These are phyloP conservation scores for Blastomyces percursus DNA, from an alignment of 2,329 filamentous ascomycete genomes.

Conservation along the genomic window DNA sequence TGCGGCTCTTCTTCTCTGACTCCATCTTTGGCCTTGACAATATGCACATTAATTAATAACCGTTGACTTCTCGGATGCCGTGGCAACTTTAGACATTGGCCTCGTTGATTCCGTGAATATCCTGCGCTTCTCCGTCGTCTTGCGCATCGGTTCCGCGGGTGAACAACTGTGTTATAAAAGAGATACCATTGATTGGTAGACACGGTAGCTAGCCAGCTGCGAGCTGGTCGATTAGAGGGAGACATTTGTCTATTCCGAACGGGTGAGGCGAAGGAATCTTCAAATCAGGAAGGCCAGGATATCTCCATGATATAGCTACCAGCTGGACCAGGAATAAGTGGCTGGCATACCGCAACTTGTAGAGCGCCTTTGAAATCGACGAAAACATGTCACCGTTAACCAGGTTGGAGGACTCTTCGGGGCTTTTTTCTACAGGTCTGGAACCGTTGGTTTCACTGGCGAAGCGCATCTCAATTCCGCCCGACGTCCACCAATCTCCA, in stretches of 20 bases:
- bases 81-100: no score
- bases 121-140: not conserved
- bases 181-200: not conserved
- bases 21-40: not conserved
- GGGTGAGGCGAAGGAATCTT: not conserved
- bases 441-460: constrained; percentile 20
- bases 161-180: not conserved
- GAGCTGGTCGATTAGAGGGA: not conserved
- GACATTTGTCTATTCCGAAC: not conserved
- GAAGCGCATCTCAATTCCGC: constrained; percentile 47
- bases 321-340: not conserved
- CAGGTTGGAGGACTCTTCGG: not conserved
- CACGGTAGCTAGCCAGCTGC: no score
- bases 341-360: not conserved
- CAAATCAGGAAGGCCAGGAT: not conserved
- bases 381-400: constrained; percentile 1
- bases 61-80: not conserved
- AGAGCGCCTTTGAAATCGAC: not conserved
- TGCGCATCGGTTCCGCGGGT: not conserved
- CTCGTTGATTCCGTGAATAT: not conserved
- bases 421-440: not conserved
- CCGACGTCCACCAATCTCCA: constrained; percentile 46
- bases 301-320: not conserved
- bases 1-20: not conserved
- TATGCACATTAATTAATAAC: not conserved